Evolutionary conservation across 805 yeast genomes (phyloP), one percentile per base, ranked within the genome.

Genomic region (Ogataea allantospora): DNA sequence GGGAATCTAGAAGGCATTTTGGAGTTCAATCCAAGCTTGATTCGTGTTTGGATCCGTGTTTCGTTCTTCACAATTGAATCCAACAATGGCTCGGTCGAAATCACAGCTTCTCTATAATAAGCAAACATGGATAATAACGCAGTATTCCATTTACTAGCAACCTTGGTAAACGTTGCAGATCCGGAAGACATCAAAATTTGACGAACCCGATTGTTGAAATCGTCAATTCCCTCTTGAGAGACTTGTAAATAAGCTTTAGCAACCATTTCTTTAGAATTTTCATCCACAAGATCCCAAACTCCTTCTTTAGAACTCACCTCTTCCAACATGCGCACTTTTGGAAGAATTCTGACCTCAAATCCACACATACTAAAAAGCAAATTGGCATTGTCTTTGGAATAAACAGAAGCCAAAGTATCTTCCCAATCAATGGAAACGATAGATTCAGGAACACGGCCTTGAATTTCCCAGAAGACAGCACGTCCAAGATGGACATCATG

Each of bases 1-100:
- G 99, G 99, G 65, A 93, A 93, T 39, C 99, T 71, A 0, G 96
- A 81, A 1, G 99, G 99, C 99, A 93, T 93, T 62, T 93, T 93
- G 10, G 98, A 91, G 54, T 93, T 93, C 44, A 93, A 70, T 0
- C 99, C 99, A 66, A 91, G 75, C 57, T 93, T 93, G 13, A 93
- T 96, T 48, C 95, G 73, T 38, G 89, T 93, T 63, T 93, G 99
- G 30, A 93, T 83, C 54, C 85, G 82, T 0, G 96, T 89, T 55
- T 93, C 99, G 48, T 95, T 78, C 54, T 84, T 87, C 8, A 93
- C 99, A 31, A 93, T 66, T 3, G 79, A 68, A 57, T 89, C 96
- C 8, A 93, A 66, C 22, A 93, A 65, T 5, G 82, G 55, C 36
- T 82, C 87, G 0, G 99, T 88, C 0, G 91, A 72, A 7, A 89